Conservation (phyloP, 805 yeast genomes). For the Barnettozyma pratensis region DNA sequence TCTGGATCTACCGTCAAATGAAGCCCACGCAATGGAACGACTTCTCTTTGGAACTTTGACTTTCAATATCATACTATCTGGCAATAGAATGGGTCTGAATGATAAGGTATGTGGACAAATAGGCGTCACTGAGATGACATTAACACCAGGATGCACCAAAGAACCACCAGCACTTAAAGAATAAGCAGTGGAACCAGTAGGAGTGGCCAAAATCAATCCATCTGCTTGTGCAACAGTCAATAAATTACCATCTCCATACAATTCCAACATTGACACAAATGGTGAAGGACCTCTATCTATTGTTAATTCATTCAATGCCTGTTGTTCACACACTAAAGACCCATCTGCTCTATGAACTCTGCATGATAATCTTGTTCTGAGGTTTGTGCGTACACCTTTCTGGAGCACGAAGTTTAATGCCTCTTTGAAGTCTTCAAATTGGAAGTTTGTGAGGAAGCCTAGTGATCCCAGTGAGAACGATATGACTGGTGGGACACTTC, state of each 20-base stretch:
- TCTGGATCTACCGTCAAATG: slow-evolving; percentile 90
- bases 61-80: slow-evolving; percentile 84
- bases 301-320: slow-evolving; percentile 84
- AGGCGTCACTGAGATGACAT: slow-evolving; percentile 90
- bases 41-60: slow-evolving; percentile 79
- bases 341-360: slow-evolving; percentile 49
- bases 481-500: slow-evolving; percentile 85
- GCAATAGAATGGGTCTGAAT: slow-evolving; percentile 85
- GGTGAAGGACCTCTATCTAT: slow-evolving; percentile 95
- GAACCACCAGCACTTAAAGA: slow-evolving; percentile 95
- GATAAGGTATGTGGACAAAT: slow-evolving; percentile 95
- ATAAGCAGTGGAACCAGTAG: slow-evolving; percentile 96
- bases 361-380: slow-evolving; percentile 86
- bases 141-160: slow-evolving; percentile 88
- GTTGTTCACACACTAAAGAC: slow-evolving; percentile 47
- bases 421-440: slow-evolving; percentile 65
- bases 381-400: slow-evolving; percentile 68
- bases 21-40: slow-evolving; percentile 92
- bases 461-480: slow-evolving; percentile 86
- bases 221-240: slow-evolving; percentile 92
- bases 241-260: slow-evolving; percentile 81
- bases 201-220: slow-evolving; percentile 88
- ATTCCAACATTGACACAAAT: slow-evolving; percentile 80
- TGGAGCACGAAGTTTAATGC: slow-evolving; percentile 54
- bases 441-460: slow-evolving; percentile 87